A percentile compares a stretch with the other conserved stretches of the same genome.
phyloP scores from a whole-genome alignment of 129 eudicot genomes.

The Chrysanthemum makinoi region DNA sequence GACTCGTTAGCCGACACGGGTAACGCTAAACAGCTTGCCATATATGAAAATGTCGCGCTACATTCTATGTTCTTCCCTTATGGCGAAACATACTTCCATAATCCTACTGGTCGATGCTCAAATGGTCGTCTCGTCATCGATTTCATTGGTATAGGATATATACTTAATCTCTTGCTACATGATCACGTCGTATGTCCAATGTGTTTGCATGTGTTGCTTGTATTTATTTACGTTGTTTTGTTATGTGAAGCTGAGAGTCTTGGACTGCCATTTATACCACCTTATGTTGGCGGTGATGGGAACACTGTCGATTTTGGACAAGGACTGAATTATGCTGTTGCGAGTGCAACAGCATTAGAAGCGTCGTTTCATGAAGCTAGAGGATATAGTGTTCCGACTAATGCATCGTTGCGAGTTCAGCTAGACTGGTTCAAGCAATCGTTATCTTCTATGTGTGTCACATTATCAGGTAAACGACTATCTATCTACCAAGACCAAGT shows the following conservation, averaged over 20 bases:
- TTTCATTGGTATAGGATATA: conserved; percentile 33
- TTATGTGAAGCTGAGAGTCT: conserved; percentile 22
- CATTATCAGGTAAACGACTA: too few relatives aligned
- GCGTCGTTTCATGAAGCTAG: conserved; percentile 16
- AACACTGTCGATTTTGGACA: neutral
- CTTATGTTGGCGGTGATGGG: conserved; percentile 21
- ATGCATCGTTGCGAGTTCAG: conserved; percentile 13
- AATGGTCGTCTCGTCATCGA: conserved; percentile 55
- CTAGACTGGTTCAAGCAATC: conserved; percentile 20
- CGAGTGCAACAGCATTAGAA: conserved; percentile 9
- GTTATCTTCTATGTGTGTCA: neutral
- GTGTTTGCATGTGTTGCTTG: neutral
- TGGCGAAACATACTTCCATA: conserved; percentile 44
- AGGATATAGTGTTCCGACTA: neutral
- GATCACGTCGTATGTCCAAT: neutral
- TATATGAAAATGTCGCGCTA: neutral
- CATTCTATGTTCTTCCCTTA: conserved; percentile 31
- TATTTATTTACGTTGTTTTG: neutral
- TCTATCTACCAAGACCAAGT: too few relatives aligned
- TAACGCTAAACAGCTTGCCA: conserved; percentile 8
- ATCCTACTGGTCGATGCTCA: conserved; percentile 47
- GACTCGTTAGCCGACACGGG: conserved; percentile 58
- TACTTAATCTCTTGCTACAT: neutral
- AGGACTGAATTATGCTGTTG: conserved; percentile 16
- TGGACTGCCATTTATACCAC: conserved; percentile 27